Evolutionary conservation across 2,329 filamentous ascomycete species (phyloP).

Genomic region (Fusarium sp.): DNA sequence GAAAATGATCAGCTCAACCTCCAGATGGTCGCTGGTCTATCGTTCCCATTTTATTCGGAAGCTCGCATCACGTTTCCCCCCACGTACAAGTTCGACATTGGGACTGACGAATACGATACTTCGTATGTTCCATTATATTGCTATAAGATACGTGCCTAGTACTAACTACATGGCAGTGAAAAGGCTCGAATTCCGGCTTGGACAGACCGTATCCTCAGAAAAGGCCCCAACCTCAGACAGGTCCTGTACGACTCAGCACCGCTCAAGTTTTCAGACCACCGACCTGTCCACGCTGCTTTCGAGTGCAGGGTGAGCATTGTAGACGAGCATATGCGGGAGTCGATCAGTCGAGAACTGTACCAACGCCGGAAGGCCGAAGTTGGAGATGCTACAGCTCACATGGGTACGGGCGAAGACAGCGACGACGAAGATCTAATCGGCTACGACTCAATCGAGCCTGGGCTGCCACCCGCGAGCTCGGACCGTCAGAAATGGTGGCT

Average conservation of each 20-base stretch:
- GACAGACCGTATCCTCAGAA: constrained; percentile 94
- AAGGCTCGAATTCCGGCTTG: constrained; percentile 96
- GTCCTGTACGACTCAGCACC: constrained; percentile 86
- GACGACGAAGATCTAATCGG: constrained; percentile 87
- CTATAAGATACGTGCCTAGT: not conserved
- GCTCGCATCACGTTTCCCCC: constrained; percentile 89
- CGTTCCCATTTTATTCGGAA: constrained; percentile 94
- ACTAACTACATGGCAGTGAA: constrained; percentile 69
- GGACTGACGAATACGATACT: constrained; percentile 90
- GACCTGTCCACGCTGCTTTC: constrained; percentile 94
- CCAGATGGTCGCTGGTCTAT: constrained; percentile 93
- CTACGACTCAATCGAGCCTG: constrained; percentile 87
- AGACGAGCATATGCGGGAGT: constrained; percentile 80
- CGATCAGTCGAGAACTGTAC: constrained; percentile 83
- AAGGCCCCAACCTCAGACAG: constrained; percentile 87
- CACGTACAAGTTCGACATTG: constrained; percentile 96
- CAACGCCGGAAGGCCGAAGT: constrained; percentile 77
- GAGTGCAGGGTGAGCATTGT: constrained; percentile 86
- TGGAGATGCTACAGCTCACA: constrained; percentile 73
- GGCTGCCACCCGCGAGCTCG: constrained; percentile 78
- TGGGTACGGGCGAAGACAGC: constrained; percentile 67
- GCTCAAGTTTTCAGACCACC: constrained; percentile 92
- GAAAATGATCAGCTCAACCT: constrained; percentile 96
- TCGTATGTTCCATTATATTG: constrained; percentile 70
- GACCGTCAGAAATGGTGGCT: constrained; percentile 81